Base-by-base conservation (phyloP, 2,329 filamentous ascomycete genomes). In the Rachicladosporium sp. region DNA sequence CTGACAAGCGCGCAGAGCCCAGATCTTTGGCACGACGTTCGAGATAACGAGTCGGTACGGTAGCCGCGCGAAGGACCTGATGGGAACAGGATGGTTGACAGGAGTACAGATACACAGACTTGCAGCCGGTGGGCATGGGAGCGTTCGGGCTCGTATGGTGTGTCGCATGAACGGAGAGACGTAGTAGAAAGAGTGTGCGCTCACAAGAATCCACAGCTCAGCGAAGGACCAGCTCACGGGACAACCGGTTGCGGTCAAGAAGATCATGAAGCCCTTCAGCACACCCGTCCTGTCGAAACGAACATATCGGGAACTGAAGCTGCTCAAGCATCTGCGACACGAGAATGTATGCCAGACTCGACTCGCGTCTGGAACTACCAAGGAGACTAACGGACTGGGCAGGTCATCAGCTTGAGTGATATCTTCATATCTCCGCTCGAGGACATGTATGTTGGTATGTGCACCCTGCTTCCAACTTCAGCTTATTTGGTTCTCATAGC, bases 241-340 rank as follows among this genome's bases (percentile, higher is more conserved):
- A 62, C 88, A 95, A 65, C 87, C 88, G 65, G 91, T 98, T 46
- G 91, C 91, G 43, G 88, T 98, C 61, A 98, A 98, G 76, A 98
- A 98, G 77, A 98, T 98, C 60, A 96, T 98, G 89, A 98, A 96
- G 72, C 91, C 91, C 7, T 98, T 98, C 68, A 95, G 88, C 73
- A 98, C 91, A n/a, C 88, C 91, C 1, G 91, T 98, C 43, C 73
- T 98, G 36, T 91, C 91, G 43, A 98, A 98, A 72, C 78, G 91
- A 60, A 98, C 91, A 50, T 98, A 98, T 64, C 80, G 91, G 58
- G 91, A 98, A 65, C 70, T 98, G 60, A 98, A 96, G 71, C 76
- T 98, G 47, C 71, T 98, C 57, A 98, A 96, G 71, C 91, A 98
- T 60, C 71, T 98, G 45, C 80, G 80, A 60, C 91, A 98, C 63